Evolutionary conservation across 2,329 filamentous ascomycete species (phyloP).

Genomic region (Colletotrichum costaricense): DNA sequence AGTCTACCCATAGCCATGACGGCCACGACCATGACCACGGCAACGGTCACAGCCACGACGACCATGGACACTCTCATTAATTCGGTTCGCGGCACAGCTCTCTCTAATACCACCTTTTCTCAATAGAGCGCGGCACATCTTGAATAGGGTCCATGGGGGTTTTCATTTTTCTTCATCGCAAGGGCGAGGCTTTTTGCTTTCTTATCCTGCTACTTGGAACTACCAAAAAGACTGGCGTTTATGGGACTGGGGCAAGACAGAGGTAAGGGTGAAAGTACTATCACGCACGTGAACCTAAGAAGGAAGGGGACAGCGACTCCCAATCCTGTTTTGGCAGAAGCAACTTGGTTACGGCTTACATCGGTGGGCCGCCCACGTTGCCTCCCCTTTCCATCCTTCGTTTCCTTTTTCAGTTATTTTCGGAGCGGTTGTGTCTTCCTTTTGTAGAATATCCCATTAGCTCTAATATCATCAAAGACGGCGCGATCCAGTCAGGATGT

Average conservation of each 20-base stretch:
- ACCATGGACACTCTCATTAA: slow-evolving; percentile 25
- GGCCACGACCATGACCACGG: slow-evolving; percentile 38
- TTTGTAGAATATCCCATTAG: background rate
- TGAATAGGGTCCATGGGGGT: background rate
- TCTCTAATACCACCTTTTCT: background rate
- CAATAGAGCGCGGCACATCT: background rate
- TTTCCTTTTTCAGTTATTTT: background rate
- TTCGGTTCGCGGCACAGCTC: background rate
- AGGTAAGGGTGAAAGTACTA: slow-evolving; percentile 6
- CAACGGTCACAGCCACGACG: slow-evolving; percentile 2
- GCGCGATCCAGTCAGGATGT: background rate
- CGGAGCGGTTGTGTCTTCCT: background rate
- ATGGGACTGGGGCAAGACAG: slow-evolving; percentile 11
- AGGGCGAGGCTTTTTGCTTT: slow-evolving; percentile 10
- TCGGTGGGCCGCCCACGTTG: background rate
- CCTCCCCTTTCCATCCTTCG: background rate
- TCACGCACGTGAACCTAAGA: background rate
- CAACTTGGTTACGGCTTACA: background rate
- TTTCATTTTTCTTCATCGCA: background rate
- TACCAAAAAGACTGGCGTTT: slow-evolving; percentile 25
- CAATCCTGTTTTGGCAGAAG: background rate
- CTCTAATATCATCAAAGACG: background rate
- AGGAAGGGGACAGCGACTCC: background rate
- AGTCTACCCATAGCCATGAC: slow-evolving; percentile 42
- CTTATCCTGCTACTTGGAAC: slow-evolving; percentile 3